Percentiles rank a stretch among this genome's conserved stretches.
Evolutionary conservation across 2,329 filamentous ascomycete species (phyloP).

Genomic region (Cyphellophora attinorum): DNA sequence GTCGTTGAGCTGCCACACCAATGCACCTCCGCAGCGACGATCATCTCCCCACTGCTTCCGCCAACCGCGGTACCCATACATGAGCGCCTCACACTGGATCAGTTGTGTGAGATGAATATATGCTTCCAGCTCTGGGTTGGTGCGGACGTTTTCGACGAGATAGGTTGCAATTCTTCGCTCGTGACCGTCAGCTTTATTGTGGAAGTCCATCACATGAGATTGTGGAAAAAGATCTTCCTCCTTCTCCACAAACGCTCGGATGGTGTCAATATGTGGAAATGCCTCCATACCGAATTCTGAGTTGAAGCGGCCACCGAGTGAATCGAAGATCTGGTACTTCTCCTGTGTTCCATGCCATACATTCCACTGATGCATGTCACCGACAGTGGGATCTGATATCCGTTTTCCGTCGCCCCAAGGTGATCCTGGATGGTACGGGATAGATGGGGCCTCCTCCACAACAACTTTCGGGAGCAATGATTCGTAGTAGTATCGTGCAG

Average conservation of each 20-base stretch:
- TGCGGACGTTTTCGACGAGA: slow-evolving; percentile 77
- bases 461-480: slow-evolving; percentile 72
- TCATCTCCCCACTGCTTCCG: slow-evolving; percentile 37
- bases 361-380: slow-evolving; percentile 94
- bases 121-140: slow-evolving; percentile 42
- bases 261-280: slow-evolving; percentile 75
- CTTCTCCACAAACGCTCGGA: slow-evolving; percentile 64
- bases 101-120: slow-evolving; percentile 61
- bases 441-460: slow-evolving; percentile 53
- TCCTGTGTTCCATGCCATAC: slow-evolving; percentile 90
- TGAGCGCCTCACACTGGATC: slow-evolving; percentile 51
- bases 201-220: slow-evolving; percentile 81
- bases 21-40: slow-evolving; percentile 34
- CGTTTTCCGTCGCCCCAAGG: slow-evolving; percentile 70
- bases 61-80: slow-evolving; percentile 51
- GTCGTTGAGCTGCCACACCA: slow-evolving; percentile 40
- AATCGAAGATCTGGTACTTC: slow-evolving; percentile 84
- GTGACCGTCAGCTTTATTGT: slow-evolving; percentile 90
- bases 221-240: slow-evolving; percentile 72
- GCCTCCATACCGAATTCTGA: slow-evolving; percentile 95
- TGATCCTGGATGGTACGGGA: slow-evolving; percentile 71
- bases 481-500: slow-evolving; percentile 89
- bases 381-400: slow-evolving; percentile 68
- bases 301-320: slow-evolving; percentile 80
- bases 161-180: slow-evolving; percentile 81